Evolutionary conservation across 2,329 filamentous ascomycete species (phyloP), one percentile per base, ranked within the genome.

Genomic region (Cladophialophora psammophila): DNA sequence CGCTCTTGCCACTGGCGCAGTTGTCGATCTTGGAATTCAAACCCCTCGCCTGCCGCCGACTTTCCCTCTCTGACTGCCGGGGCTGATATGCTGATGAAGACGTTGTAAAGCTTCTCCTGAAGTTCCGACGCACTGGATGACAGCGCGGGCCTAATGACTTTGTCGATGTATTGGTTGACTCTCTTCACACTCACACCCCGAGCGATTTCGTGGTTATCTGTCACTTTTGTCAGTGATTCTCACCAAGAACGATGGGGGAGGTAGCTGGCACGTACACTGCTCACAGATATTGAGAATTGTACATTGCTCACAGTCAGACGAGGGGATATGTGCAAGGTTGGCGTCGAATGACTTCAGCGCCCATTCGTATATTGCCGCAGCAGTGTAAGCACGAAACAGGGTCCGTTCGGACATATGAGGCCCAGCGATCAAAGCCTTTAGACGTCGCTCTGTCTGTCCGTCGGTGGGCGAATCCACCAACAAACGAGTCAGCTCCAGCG

Each of bases 21-120:
- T 15, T 31, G 13, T 13, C 20, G 20, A 7, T 53, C 50, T 53
- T 34, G 50, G 18, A n/a, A n/a, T 18, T 53, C 10, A 32, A 34
- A 31, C 13, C 20, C 50, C n/a, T 31, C 10, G 9, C 26, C 13
- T n/a, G 40, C 40, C 50, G 5, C 18, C 50, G 50, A 12, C 3
- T 13, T 34, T 15, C 50, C 50, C 1, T n/a, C 40, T n/a, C 15
- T 42, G 5, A n/a, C 40, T 13, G 20, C 5, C 5, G 50, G 50
- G 50, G 18, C 15, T 4, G 32, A 31, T 5, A 53, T 31, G 3
- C 50, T 53, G 20, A 53, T 31, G n/a, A 57, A 18, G 5, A 57
- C 54, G n/a, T 57, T 38, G 31, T 20, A 57, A 4, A 38, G 54
- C 31, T 57, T 34, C n/a, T 57, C 18, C 20, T 57, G 54, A 31